Evolutionary conservation across 2,329 filamentous ascomycete genomes (phyloP).

Genomic region (Fusarium anguioides): DNA sequence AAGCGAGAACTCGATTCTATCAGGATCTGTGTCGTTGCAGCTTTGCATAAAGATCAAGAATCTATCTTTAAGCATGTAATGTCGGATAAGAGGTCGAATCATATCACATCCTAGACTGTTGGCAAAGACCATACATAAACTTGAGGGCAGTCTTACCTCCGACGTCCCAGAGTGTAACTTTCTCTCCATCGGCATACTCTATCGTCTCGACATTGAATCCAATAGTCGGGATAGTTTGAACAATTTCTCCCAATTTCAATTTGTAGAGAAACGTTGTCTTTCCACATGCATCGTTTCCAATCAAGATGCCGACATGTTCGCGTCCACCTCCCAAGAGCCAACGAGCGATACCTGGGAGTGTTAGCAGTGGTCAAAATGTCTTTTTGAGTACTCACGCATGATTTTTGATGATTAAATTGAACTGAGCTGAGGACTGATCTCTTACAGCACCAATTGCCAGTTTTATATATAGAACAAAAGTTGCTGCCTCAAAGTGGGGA

Average conservation of each 20-base stretch:
- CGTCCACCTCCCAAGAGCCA: slow-evolving; percentile 39
- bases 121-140: background rate
- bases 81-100: slow-evolving; percentile 43
- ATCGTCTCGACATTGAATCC: slow-evolving; percentile 94
- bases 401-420: background rate
- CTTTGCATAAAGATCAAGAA: slow-evolving; percentile 48
- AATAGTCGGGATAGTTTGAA: slow-evolving; percentile 94
- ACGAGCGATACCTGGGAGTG: slow-evolving; percentile 29
- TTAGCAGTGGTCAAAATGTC: background rate
- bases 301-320: slow-evolving; percentile 34
- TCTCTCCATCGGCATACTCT: slow-evolving; percentile 28
- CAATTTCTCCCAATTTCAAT: slow-evolving; percentile 90
- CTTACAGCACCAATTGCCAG: rapidly evolving
- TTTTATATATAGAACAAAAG: slow-evolving; percentile 19
- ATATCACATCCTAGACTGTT: slow-evolving; percentile 41
- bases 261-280: slow-evolving; percentile 83
- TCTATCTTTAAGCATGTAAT: slow-evolving; percentile 43
- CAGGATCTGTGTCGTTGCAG: slow-evolving; percentile 40
- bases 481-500: slow-evolving; percentile 39
- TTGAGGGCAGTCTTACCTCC: slow-evolving; percentile 35
- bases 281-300: slow-evolving; percentile 58
- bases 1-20: slow-evolving; percentile 42
- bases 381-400: slow-evolving; percentile 31
- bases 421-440: no score
- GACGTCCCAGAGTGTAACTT: slow-evolving; percentile 46